Percentiles rank a stretch among this genome's conserved stretches.
phyloP scores from a whole-genome alignment of 352 stramenopile species.

The Pythium sukuiense region DNA sequence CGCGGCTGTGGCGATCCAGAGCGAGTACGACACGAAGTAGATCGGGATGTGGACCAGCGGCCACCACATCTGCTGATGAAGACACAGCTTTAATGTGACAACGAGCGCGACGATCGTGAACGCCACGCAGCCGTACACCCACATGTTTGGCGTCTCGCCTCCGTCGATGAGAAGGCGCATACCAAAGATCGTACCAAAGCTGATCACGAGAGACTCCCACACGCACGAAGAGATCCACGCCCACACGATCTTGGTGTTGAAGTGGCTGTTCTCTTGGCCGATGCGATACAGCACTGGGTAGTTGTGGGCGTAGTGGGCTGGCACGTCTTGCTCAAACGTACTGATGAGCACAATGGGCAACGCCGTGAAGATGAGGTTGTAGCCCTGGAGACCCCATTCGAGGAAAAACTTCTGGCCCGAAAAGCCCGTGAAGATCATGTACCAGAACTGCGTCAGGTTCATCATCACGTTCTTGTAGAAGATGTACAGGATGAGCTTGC shows the following conservation, averaged over 20 bases:
- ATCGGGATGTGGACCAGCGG: conserved; percentile 58
- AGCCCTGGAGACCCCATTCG: conserved; percentile 84
- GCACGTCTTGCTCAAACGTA: conserved; percentile 86
- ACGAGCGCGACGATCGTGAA: conserved; percentile 95
- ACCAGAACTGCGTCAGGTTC: conserved; percentile 95
- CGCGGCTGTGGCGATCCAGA: conserved; percentile 72
- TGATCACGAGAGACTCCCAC: conserved; percentile 85
- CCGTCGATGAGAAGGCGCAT: conserved; percentile 76
- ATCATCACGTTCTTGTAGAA: conserved; percentile 98
- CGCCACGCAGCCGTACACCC: conserved; percentile 92
- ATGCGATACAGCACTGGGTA: conserved; percentile 85
- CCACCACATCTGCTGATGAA: conserved; percentile 88
- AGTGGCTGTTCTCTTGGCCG: conserved; percentile 79
- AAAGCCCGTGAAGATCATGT: conserved; percentile 91
- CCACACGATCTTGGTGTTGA: conserved; percentile 86
- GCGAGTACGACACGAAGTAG: conserved; percentile 61
- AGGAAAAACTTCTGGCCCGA: conserved; percentile 88
- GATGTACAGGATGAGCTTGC: conserved; percentile 92
- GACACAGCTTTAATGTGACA: conserved; percentile 93
- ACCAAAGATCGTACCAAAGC: conserved; percentile 79
- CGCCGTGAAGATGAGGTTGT: conserved; percentile 89
- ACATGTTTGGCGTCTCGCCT: conserved; percentile 91
- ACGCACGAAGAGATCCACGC: conserved; percentile 80
- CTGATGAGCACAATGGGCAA: conserved; percentile 83
- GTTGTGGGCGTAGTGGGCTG: conserved; percentile 58